Conservation (phyloP, 768 basidiomycete genomes). For the Naganishia kalamii region DNA sequence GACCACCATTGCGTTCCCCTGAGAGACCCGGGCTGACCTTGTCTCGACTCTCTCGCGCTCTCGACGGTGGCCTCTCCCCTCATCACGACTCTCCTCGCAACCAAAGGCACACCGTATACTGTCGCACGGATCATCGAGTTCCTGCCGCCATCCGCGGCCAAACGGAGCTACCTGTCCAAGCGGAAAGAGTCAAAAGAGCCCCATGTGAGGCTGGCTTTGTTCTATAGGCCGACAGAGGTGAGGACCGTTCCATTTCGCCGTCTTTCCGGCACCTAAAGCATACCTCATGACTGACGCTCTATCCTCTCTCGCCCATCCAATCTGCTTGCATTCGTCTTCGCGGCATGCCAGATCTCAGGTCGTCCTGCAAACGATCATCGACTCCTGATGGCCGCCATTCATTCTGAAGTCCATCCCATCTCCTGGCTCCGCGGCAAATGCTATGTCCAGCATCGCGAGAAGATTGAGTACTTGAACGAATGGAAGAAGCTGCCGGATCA, state of each 20-base stretch:
- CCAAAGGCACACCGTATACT: conserved; percentile 69
- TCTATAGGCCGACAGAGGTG: conserved; percentile 84
- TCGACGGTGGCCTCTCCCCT: neutral
- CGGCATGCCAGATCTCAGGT: conserved; percentile 79
- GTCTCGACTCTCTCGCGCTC: neutral
- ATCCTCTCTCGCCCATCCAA: neutral
- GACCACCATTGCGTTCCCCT: neutral
- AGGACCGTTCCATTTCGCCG: conserved; percentile 10
- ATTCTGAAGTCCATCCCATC: conserved; percentile 91
- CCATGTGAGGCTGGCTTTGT: conserved; percentile 85
- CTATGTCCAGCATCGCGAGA: conserved; percentile 89
- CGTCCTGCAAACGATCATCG: conserved; percentile 84
- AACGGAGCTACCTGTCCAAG: conserved; percentile 42
- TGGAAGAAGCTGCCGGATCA: conserved; percentile 93
- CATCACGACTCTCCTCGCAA: neutral
- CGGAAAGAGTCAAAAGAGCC: conserved; percentile 27
- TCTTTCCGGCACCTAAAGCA: neutral
- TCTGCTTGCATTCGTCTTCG: neutral
- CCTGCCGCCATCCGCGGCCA: conserved; percentile 67
- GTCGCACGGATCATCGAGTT: conserved; percentile 97
- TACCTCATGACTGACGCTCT: neutral
- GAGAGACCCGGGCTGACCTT: neutral
- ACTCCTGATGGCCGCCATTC: conserved; percentile 87
- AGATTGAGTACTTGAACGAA: conserved; percentile 81
- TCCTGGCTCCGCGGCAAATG: conserved; percentile 87